Base-by-base conservation (phyloP, 305 asterid genomes). In the Lippia alba region DNA sequence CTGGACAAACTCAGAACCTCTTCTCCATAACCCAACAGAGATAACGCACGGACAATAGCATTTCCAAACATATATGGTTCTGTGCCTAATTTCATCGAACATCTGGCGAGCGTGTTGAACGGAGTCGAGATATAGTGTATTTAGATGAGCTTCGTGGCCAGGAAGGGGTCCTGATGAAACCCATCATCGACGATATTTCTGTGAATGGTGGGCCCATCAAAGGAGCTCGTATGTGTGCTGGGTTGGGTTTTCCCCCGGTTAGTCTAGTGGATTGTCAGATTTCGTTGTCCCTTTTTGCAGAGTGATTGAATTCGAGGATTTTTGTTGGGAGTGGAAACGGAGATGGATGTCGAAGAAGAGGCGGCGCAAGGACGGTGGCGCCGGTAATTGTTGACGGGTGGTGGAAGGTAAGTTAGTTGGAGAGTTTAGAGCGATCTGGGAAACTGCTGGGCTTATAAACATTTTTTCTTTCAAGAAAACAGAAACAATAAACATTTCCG, bases 141-240 rank as follows among this genome's bases (percentile, higher is more conserved):
- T 58, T 82, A 80, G 24, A 94, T 88, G 62, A 94, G 97, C 81
- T 94, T 94, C 7, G 99, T 94, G 45, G 96, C 97, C 88, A 94
- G 74, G 75, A 89, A 94, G 0, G 96, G 81, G 58, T 91, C 99
- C 69, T 88, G 82, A 55, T 76, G 86, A 46, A 82, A 91, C 64
- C 99, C 96, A 84, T 89, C 76, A 6, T 88, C 86, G 5, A 72
- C 46, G 14, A 94, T 87, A 69, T 61, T 76, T 12, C 56, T 46
- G 76, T 94, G 96, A 75, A 91, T 76, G 66, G 4, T 73, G 71
- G 69, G 86, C 80, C 72, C 98, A 92, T 17, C 93, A 83, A 66
- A 94, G 90, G 60, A 89, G 88, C 80, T 94, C 96, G 86, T 83
- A 94, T 9, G 96, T 89, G 62, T 64, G 90, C 70, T 94, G 99